Conservation (phyloP, 768 basidiomycete genomes). For the Leccinum subgranulosum region DNA sequence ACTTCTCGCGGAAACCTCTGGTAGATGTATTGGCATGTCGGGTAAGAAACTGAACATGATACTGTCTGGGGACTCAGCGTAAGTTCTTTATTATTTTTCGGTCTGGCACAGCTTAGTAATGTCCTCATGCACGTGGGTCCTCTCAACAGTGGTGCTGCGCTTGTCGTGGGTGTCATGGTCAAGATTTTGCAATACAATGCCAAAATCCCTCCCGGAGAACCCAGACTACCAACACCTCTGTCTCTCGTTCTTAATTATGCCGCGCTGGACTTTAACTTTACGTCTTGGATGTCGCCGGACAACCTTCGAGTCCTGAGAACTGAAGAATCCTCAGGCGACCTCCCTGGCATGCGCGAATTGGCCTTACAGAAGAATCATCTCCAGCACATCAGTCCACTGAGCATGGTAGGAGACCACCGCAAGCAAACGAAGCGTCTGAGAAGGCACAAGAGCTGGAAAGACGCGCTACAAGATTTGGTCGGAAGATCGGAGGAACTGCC, state of each 20-base stretch:
- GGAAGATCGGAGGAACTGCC: constrained; percentile 35
- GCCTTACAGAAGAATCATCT: constrained; percentile 86
- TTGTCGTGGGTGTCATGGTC: constrained; percentile 81
- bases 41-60: constrained; percentile 77
- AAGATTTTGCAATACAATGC: constrained; percentile 72
- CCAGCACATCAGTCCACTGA: constrained; percentile 84
- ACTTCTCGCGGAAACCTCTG: constrained; percentile 75
- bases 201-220: constrained; percentile 25
- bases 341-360: constrained; percentile 67
- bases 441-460: constrained; percentile 58
- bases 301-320: constrained; percentile 81
- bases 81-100: constrained; percentile 34
- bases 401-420: constrained; percentile 79
- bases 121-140: constrained; percentile 12
- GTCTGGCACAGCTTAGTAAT: constrained; percentile 1
- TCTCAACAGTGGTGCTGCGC: constrained; percentile 72
- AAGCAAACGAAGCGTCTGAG: constrained; percentile 40
- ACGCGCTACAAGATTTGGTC: constrained; percentile 47
- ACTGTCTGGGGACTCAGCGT: constrained; percentile 96
- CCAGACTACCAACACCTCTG: constrained; percentile 64
- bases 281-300: constrained; percentile 90
- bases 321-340: constrained; percentile 82
- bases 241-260: constrained; percentile 89
- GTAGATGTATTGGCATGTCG: constrained; percentile 81
- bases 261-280: constrained; percentile 95